Evolutionary conservation across 163 green algal species (phyloP), one percentile per base, ranked within the genome.

Genomic region (Volvox carteri): DNA sequence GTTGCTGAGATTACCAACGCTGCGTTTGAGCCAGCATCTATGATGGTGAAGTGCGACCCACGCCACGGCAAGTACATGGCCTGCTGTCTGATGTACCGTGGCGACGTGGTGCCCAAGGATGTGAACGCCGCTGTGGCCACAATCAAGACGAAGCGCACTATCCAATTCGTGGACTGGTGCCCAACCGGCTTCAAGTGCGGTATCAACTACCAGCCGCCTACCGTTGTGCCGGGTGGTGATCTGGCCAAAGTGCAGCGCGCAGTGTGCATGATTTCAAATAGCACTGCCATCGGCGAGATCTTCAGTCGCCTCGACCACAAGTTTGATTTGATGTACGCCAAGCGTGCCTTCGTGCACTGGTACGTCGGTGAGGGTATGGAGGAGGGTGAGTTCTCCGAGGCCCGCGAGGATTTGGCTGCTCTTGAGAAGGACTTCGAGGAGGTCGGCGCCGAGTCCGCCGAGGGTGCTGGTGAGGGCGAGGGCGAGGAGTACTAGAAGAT

Each of bases 241-340:
- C 95, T 99, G 83, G 98, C 98, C 92, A 99, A 99, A 97, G 97
- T 99, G 79, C 98, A 99, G 96, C 97, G 98, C 86, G 98, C 98
- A 70, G 98, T 99, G 85, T 99, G 98, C 97, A 99, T 99, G 98
- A 99, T 99, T 93, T 98, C 96, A 94, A 99, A 99, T 98, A 98
- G 96, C 87, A 99, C 98, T 56, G 97, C 96, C 92, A 99, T 99
- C 89, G 98, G 98, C 75, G 98, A 99, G 95, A 97, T 99, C 50
- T 99, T 99, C 97, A 98, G 95, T 87, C 95, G 98, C 89, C 95
- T 99, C 86, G 98, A 99, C 95, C 98, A 99, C 96, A 99, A 99
- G 97, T 99, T 99, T 89, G 98, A 99, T 92, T 96, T 99, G 14
- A 99, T 99, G 97, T 98, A 98, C 86, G 95, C 96, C 92, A 98